phyloP scores from a whole-genome alignment of 805 yeast genomes.

The Isabelozyma gotoi region DNA sequence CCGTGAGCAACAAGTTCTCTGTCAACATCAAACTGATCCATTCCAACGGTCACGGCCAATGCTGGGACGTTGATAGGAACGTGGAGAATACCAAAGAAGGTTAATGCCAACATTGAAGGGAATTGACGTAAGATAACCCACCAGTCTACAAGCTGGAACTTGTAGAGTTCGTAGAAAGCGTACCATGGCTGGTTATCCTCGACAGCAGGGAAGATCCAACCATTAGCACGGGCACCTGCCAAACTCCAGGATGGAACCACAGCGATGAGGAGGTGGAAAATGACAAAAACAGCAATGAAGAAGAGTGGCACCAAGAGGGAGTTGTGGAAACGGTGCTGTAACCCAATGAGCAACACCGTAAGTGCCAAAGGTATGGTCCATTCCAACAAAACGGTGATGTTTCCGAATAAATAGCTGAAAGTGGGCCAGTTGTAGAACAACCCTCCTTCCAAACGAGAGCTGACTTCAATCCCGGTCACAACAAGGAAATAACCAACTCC shows the following conservation, averaged over 20 bases:
- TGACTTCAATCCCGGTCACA: slow-evolving; percentile 88
- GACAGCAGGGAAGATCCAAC: slow-evolving; percentile 82
- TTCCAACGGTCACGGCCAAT: slow-evolving; percentile 82
- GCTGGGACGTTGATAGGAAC: slow-evolving; percentile 99
- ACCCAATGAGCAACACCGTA: slow-evolving; percentile 56
- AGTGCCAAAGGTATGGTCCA: slow-evolving; percentile 73
- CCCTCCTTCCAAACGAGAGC: slow-evolving; percentile 77
- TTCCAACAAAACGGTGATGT: slow-evolving; percentile 27
- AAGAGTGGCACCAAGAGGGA: slow-evolving; percentile 79
- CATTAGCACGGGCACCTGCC: slow-evolving; percentile 59
- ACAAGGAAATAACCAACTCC: slow-evolving; percentile 95
- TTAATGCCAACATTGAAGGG: slow-evolving; percentile 93
- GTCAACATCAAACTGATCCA: slow-evolving; percentile 87
- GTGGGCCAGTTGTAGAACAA: slow-evolving; percentile 63
- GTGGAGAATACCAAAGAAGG: slow-evolving; percentile 93
- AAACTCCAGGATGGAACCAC: slow-evolving; percentile 67
- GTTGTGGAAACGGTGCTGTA: slow-evolving; percentile 56
- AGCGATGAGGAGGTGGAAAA: slow-evolving; percentile 69
- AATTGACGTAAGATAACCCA: slow-evolving; percentile 59
- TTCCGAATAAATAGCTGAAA: slow-evolving; percentile 48
- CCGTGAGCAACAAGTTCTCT: slow-evolving; percentile 95
- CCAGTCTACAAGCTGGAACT: slow-evolving; percentile 77
- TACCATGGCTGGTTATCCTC: slow-evolving; percentile 83
- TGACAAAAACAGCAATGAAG: slow-evolving; percentile 66
- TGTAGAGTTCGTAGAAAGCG: slow-evolving; percentile 71